Conservation (phyloP, 768 basidiomycete species). For the Suillus subaureus region DNA sequence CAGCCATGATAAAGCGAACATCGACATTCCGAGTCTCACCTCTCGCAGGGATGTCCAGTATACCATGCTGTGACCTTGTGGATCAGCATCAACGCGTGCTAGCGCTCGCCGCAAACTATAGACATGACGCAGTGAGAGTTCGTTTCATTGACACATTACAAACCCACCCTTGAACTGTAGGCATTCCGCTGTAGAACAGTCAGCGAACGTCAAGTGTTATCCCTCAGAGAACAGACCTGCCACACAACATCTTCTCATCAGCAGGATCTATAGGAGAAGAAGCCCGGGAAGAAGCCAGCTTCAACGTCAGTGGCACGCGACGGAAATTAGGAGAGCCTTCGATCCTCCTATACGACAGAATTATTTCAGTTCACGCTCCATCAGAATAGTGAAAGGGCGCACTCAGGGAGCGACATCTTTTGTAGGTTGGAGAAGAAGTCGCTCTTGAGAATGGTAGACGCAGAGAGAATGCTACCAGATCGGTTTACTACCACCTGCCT, state of each 20-base stretch:
- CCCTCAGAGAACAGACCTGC: conserved; percentile 53
- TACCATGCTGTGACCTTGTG: conserved; percentile 72
- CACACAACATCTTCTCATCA: conserved; percentile 70
- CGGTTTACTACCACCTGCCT: conserved; percentile 83
- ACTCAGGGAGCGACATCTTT: conserved; percentile 97
- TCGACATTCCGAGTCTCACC: conserved; percentile 40
- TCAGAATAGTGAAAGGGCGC: conserved; percentile 29
- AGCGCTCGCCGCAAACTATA: conserved; percentile 77
- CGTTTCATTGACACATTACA: conserved; percentile 1
- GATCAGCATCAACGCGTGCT: conserved; percentile 76
- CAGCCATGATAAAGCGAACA: not conserved
- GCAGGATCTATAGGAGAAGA: conserved; percentile 34
- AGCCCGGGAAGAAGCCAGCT: conserved; percentile 25
- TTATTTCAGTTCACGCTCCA: conserved; percentile 8
- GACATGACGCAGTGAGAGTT: conserved; percentile 7
- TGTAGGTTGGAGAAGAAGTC: conserved; percentile 94
- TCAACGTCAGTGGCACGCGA: conserved; percentile 66
- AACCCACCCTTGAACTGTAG: conserved; percentile 81
- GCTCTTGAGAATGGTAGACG: conserved; percentile 92
- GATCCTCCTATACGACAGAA: conserved; percentile 58
- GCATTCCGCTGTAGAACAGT: conserved; percentile 78
- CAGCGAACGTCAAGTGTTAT: conserved; percentile 22
- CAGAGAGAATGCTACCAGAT: conserved; percentile 83
- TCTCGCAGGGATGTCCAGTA: conserved; percentile 97
- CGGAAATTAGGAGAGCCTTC: conserved; percentile 96